Base-by-base conservation (phyloP, 2,329 filamentous ascomycete species). In the Alternaria novae-zelandiae region DNA sequence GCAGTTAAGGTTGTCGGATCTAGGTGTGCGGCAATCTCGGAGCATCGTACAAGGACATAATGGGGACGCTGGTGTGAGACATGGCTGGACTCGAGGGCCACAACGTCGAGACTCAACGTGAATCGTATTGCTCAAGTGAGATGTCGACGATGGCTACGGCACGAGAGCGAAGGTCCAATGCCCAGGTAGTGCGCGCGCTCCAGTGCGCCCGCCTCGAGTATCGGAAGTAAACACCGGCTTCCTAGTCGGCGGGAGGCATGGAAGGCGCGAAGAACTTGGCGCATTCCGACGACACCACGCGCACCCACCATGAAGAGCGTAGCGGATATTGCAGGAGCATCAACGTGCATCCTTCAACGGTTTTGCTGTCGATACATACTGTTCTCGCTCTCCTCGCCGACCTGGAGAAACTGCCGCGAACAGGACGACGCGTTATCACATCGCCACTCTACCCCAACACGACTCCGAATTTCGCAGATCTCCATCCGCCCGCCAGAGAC, bases 1-100 rank as follows among this genome's bases (percentile, higher is more conserved):
- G 44, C 9, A 50, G 64, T 71, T 73, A 73, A 70, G 64, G 69
- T 73, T 73, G 49, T 47, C 50, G 64, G 63, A 50, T 53, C 57
- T 57, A 59, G 63, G 28, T 64, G 59, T 56, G 54, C 56, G 60
- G 51, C 28, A 60, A 59, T 36, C 56, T 53, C 61, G 63, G 61
- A 57, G 58, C 60, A 45, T 64, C 47, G 50, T 57, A 64, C 56
- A 56, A 59, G 44, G 25, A 44, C 49, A 32, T 41, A 9, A 26
- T 59, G 28, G 13, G 17, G 43, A 56, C 17, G 50, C 43, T 50
- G 62, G 43, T 54, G 57, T 65, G 36, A 62, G 57, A 65, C 66
- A 57, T 61, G 56, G 63, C 50, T 67, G 54, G 50, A 43, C 51
- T 63, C 32, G 45, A 46, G 32, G 36, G 30, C 49, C 49, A 53